Evolutionary conservation across 371 early-diverging fungal genomes (phyloP).

Genomic region (Lichtheimia ornata): DNA sequence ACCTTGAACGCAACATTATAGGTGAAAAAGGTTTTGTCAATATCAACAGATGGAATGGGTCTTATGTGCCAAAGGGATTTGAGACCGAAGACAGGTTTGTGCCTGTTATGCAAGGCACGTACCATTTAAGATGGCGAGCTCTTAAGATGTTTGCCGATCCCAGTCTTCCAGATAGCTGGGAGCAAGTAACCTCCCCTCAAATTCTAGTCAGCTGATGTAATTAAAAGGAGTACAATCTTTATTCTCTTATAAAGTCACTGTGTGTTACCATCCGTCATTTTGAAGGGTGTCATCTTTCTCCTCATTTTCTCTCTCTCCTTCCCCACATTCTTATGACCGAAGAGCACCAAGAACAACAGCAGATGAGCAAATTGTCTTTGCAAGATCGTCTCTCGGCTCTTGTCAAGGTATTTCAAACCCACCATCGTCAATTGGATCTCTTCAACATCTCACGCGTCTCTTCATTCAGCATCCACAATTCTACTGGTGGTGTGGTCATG

Average conservation of each 20-base stretch:
- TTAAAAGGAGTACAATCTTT: not conserved
- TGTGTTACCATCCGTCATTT: too few relatives aligned
- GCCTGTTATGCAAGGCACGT: conserved; percentile 9
- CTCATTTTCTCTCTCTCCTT: not conserved
- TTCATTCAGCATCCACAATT: conserved; percentile 54
- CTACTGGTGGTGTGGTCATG: conserved; percentile 58
- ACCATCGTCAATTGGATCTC: not conserved
- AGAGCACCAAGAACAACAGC: not conserved
- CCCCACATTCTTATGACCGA: not conserved
- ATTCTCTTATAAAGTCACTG: not conserved
- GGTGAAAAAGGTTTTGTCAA: not conserved
- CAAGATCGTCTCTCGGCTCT: not conserved
- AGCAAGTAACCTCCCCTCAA: conserved; percentile 9
- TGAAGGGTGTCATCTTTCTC: too few relatives aligned
- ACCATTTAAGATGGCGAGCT: conserved; percentile 19
- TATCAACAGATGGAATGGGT: conserved; percentile 18
- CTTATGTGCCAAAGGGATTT: conserved; percentile 10
- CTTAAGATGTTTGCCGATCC: conserved; percentile 19
- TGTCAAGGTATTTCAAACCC: not conserved
- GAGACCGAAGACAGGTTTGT: not conserved
- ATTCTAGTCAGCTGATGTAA: conserved; percentile 11
- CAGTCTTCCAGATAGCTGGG: conserved; percentile 16
- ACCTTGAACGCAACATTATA: conserved; percentile 16
- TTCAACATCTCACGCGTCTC: not conserved
- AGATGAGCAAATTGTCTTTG: not conserved